Evolutionary conservation across 2,329 filamentous ascomycete genomes (phyloP).

Genomic region (Macroventuria anomochaeta): DNA sequence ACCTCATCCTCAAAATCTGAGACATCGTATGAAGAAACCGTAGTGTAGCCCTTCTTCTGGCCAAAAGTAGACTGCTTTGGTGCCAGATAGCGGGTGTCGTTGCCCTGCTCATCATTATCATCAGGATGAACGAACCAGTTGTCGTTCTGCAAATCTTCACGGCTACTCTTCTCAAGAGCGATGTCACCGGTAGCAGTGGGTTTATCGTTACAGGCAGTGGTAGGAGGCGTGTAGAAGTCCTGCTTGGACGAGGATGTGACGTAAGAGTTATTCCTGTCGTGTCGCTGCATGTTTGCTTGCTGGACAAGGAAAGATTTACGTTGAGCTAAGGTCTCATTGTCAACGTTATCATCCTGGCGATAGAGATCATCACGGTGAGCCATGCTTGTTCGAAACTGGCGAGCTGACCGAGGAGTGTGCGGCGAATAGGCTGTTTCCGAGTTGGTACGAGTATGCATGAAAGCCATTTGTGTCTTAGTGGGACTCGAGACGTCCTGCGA

Average conservation of each 20-base stretch:
- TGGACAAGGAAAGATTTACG: constrained; percentile 44
- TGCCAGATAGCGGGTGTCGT: constrained; percentile 20
- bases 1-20: constrained; percentile 39
- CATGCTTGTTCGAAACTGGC: constrained; percentile 49
- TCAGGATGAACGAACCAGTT: constrained; percentile 56
- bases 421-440: constrained; percentile 61
- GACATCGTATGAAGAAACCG: constrained; percentile 34
- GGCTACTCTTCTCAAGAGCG: constrained; percentile 36
- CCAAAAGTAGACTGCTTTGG: constrained; percentile 34
- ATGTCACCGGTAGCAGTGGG: constrained; percentile 35
- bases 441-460: constrained; percentile 78
- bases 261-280: constrained; percentile 37
- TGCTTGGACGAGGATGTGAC: constrained; percentile 39
- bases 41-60: constrained; percentile 39
- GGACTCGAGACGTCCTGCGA: constrained; percentile 38
- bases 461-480: constrained; percentile 67
- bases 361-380: constrained; percentile 42
- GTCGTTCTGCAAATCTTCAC: constrained; percentile 50
- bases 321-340: constrained; percentile 42
- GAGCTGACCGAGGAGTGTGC: constrained; percentile 55
- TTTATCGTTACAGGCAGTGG: constrained; percentile 26
- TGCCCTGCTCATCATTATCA: constrained; percentile 20
- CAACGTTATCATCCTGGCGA: constrained; percentile 31
- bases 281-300: constrained; percentile 44
- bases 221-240: constrained; percentile 39